phyloP scores from a whole-genome alignment of 2,329 filamentous ascomycete species.

The Colletotrichum navitas region DNA sequence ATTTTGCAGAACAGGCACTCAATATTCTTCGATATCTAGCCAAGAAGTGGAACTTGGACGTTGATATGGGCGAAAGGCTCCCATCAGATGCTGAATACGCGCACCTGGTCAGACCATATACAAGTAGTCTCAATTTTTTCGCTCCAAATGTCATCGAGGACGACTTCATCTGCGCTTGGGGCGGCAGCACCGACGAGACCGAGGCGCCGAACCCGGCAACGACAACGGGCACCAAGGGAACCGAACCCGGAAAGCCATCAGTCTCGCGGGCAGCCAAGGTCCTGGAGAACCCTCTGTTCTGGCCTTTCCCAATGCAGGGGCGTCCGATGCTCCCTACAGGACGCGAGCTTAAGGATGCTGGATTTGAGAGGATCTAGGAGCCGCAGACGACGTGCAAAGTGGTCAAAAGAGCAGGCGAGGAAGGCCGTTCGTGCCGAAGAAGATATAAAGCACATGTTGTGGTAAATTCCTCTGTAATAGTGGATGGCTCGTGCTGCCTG shows the following conservation, averaged over 20 bases:
- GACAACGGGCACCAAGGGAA: conserved; percentile 23
- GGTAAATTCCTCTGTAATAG: background rate
- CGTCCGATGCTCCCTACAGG: conserved; percentile 65
- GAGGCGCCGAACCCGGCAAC: conserved; percentile 23
- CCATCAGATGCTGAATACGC: conserved; percentile 54
- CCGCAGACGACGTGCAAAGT: background rate
- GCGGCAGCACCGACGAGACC: conserved; percentile 43
- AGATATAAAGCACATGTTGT: background rate
- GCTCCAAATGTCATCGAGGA: conserved; percentile 61
- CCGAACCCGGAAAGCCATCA: conserved; percentile 16
- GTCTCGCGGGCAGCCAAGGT: conserved; percentile 50
- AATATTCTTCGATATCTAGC: conserved; percentile 70
- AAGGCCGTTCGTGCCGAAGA: background rate
- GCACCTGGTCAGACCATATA: conserved; percentile 59
- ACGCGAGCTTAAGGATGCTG: conserved; percentile 62
- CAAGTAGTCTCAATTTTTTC: conserved; percentile 69
- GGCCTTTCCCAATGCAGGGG: conserved; percentile 72
- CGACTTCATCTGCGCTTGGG: conserved; percentile 65
- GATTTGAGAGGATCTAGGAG: conserved; percentile 59
- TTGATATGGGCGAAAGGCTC: conserved; percentile 55
- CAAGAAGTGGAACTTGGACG: conserved; percentile 69
- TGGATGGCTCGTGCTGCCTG: conserved; percentile 20
- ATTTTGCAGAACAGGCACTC: conserved; percentile 71
- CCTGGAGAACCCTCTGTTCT: conserved; percentile 68
- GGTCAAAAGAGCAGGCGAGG: background rate